Conservation (phyloP, 1,284 basidiomycete species). For the Ceraceosorus guamensis region DNA sequence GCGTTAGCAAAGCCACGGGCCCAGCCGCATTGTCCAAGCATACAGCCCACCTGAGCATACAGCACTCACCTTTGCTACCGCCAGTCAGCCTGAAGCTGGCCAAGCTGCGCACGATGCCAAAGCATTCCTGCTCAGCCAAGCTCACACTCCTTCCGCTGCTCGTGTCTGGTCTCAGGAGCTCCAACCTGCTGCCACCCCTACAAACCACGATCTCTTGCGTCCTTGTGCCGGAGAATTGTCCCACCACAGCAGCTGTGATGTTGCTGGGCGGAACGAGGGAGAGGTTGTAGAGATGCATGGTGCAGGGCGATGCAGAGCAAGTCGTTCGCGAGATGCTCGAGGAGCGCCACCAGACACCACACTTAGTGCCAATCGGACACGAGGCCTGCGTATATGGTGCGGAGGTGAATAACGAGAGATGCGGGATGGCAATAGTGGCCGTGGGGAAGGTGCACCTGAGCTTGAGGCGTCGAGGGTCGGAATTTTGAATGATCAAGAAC, state of each 20-base stretch:
- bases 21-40: not conserved
- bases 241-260: constrained; percentile 40
- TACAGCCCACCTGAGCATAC: not conserved
- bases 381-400: too few relatives aligned
- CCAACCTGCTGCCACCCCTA: constrained; percentile 28
- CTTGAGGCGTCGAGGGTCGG: too few relatives aligned
- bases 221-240: constrained; percentile 43
- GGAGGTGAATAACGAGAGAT: too few relatives aligned
- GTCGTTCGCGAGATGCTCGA: too few relatives aligned
- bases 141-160: constrained; percentile 28
- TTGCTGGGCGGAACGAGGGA: constrained; percentile 37
- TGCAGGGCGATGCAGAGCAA: not conserved
- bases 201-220: constrained; percentile 45
- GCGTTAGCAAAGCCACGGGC: not conserved
- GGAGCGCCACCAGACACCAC: too few relatives aligned
- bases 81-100: constrained; percentile 41
- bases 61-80: constrained; percentile 18
- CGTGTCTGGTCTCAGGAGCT: constrained; percentile 40
- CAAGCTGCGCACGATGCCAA: constrained; percentile 42
- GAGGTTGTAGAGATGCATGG: constrained; percentile 45
- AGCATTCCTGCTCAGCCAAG: constrained; percentile 32
- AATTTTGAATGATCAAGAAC: too few relatives aligned
- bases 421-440: too few relatives aligned
- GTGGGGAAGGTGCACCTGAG: too few relatives aligned
- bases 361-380: too few relatives aligned